These are phyloP conservation scores for Barnettozyma californica DNA, from an alignment of 805 yeast species.

Conservation along the genomic window DNA sequence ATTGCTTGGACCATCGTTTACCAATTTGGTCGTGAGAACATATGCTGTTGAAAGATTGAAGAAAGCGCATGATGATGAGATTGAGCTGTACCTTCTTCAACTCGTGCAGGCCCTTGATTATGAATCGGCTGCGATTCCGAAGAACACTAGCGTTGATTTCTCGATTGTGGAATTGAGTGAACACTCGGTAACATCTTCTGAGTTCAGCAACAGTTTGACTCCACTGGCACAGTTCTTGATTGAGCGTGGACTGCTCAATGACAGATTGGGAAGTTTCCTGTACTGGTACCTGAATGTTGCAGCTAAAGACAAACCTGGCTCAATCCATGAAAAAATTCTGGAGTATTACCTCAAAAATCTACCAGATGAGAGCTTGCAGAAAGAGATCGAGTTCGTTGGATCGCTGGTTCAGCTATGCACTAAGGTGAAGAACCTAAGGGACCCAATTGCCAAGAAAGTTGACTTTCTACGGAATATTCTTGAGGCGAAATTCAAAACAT, in stretches of 20 bases:
- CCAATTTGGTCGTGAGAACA: slow-evolving; percentile 66
- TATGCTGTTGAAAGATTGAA: slow-evolving; percentile 84
- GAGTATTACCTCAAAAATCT: slow-evolving; percentile 38
- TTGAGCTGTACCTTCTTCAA: slow-evolving; percentile 79
- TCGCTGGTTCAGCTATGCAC: slow-evolving; percentile 61
- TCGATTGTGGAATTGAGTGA: slow-evolving; percentile 33
- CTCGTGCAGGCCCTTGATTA: slow-evolving; percentile 87
- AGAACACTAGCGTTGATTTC: slow-evolving; percentile 27
- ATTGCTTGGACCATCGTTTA: slow-evolving; percentile 72
- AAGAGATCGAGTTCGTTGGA: slow-evolving; percentile 67
- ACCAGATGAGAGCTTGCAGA: slow-evolving; percentile 30
- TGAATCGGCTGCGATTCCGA: slow-evolving; percentile 36
- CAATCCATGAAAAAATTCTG: slow-evolving; percentile 40
- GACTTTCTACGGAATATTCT: slow-evolving; percentile 53
- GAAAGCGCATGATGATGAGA: slow-evolving; percentile 72
- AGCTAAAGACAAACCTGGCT: slow-evolving; percentile 56
- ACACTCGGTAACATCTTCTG: slow-evolving; percentile 23
- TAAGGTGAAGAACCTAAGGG: slow-evolving; percentile 59
- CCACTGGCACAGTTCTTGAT: slow-evolving; percentile 74
- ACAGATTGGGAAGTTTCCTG: slow-evolving; percentile 69
- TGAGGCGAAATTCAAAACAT: slow-evolving; percentile 34
- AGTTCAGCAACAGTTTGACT: slow-evolving; percentile 31
- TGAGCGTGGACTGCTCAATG: slow-evolving; percentile 60
- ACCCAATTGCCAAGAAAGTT: slow-evolving; percentile 70
- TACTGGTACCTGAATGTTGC: slow-evolving; percentile 94